A percentile compares a stretch with the other conserved stretches of the same genome.
phyloP scores from a whole-genome alignment of 768 basidiomycete species.

The Holtermannia corniformis region DNA sequence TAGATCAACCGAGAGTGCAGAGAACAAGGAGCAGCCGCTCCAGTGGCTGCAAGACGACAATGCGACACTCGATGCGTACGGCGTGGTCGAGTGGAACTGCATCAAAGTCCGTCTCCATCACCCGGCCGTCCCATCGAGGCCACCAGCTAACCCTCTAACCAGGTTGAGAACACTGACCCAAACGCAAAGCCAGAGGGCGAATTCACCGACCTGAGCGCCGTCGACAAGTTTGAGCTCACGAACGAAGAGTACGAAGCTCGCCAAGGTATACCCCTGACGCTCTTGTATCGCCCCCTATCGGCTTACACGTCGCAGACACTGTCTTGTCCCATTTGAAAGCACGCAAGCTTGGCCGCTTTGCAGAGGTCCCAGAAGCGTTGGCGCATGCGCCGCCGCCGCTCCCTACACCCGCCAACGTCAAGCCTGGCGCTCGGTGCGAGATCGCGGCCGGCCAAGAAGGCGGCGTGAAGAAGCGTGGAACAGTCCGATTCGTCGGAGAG shows the following conservation, averaged over 20 bases:
- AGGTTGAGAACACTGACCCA: constrained; percentile 73
- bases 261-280: constrained; percentile 52
- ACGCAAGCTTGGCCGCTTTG: constrained; percentile 82
- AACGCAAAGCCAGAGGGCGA: constrained; percentile 67
- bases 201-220: constrained; percentile 69
- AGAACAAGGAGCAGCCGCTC: constrained; percentile 41
- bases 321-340: constrained; percentile 81
- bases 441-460: constrained; percentile 57
- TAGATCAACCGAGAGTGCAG: constrained; percentile 50
- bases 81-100: constrained; percentile 64
- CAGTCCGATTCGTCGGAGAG: constrained; percentile 71
- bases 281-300: neutral
- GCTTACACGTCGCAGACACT: constrained; percentile 51
- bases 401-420: constrained; percentile 45
- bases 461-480: constrained; percentile 67
- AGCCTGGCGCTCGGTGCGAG: constrained; percentile 68
- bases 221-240: constrained; percentile 86
- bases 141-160: constrained; percentile 1
- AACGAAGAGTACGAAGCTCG: constrained; percentile 70
- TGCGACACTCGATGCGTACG: constrained; percentile 63
- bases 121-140: neutral
- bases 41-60: constrained; percentile 57
- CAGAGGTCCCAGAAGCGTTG: constrained; percentile 36
- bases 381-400: constrained; percentile 37
- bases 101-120: constrained; percentile 54